Conservation (phyloP, 2,329 filamentous ascomycete species). For the Thermoascus crustaceus region DNA sequence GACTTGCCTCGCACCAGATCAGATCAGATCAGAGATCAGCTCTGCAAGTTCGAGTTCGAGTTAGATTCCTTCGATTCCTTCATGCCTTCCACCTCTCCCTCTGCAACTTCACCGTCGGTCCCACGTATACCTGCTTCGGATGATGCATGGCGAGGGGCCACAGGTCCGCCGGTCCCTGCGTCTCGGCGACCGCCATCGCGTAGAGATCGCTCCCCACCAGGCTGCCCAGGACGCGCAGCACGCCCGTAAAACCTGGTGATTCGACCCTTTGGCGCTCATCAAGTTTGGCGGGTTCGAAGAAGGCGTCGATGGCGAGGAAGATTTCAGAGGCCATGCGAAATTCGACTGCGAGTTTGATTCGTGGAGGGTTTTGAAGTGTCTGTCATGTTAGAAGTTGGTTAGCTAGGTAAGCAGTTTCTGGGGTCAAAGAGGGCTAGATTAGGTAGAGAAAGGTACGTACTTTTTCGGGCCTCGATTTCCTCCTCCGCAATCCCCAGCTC, state of each 20-base stretch:
- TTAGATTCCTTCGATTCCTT: too few species aligned
- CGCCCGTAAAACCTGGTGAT: constrained; percentile 15
- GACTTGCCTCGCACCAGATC: too few species aligned
- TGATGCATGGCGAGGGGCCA: constrained; percentile 23
- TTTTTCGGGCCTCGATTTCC: constrained; percentile 10
- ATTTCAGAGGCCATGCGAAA: constrained; percentile 6
- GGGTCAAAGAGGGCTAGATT: not conserved
- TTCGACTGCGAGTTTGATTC: not conserved
- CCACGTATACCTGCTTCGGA: constrained; percentile 20
- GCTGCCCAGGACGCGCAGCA: constrained; percentile 21
- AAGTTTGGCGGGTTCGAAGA: constrained; percentile 11
- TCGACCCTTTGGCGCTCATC: constrained; percentile 11
- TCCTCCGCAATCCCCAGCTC: constrained; percentile 11
- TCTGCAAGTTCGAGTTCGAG: too few species aligned
- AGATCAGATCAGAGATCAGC: too few species aligned
- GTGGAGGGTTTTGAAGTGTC: constrained; percentile 1
- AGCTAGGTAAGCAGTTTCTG: not conserved
- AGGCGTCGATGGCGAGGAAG: constrained; percentile 18
- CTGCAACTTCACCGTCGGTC: constrained; percentile 12
- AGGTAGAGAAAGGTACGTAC: constrained; percentile 4
- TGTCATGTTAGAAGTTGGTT: too few species aligned
- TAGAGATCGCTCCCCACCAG: constrained; percentile 24
- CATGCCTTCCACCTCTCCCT: too few species aligned
- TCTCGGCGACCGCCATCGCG: constrained; percentile 11
- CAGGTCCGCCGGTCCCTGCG: constrained; percentile 12